Evolutionary conservation across 306 rosid species (phyloP), one percentile per base, ranked within the genome.

Genomic region (Quillaja saponaria): DNA sequence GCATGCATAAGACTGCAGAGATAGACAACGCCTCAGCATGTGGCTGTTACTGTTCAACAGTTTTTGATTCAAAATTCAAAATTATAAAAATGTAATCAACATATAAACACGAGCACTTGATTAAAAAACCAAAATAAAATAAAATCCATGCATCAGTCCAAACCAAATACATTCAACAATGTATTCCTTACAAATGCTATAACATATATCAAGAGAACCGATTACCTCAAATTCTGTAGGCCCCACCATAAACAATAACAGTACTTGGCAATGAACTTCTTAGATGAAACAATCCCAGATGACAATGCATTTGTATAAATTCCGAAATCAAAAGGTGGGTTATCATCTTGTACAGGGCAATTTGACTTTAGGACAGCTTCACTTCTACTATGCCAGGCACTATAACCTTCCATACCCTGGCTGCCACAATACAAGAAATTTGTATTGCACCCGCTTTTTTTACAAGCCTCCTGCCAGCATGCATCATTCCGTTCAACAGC

Each of bases 181-280:
- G 48, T 69, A 18, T 54, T 37, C 28, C 50, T 61, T 48, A 33
- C 44, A 44, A 14, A 55, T 18, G 53, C 41, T 38, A 31, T 19
- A 35, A 54, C 37, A 39, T 45, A 38, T 47, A 56, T 3, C 10
- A 45, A 70, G 35, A 48, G 64, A 31, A 49, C 48, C 51, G 70
- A 53, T 60, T 68, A 89, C 96, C 99, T 92, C 75, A 92, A 80
- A 55, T 92, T 92, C 71, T 92, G 99, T 52, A 89, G 90, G 49
- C 99, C 99, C 99, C 99, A 92, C 99, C 96, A 92, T 49, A 92
- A 79, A 71, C 99, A 89, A 76, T 89, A 92, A 78, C 96, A 89
- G 67, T 92, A 92, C 64, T 92, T 92, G 53, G 80, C 13, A 35
- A 86, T 8, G 73, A 92, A 92, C 54, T 81, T 74, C 46, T 72